Conservation (phyloP, 1,284 basidiomycete species). For the Cutaneotrichosporon mucoides region DNA sequence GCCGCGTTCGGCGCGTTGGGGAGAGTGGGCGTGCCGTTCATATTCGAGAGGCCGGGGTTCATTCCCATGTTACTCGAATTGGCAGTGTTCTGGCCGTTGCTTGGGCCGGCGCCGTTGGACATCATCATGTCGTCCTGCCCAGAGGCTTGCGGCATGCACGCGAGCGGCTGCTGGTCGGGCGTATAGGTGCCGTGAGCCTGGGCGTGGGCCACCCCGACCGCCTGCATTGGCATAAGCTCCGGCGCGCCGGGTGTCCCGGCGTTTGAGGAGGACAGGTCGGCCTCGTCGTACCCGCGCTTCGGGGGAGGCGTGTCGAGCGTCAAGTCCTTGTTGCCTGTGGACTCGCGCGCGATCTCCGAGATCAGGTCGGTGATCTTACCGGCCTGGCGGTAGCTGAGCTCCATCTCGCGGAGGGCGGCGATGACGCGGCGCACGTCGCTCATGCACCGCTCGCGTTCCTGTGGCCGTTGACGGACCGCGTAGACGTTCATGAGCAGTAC, state of each 20-base stretch:
- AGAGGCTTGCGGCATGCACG: neutral
- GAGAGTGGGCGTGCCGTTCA: too few relatives aligned
- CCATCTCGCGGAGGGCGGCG: constrained; percentile 56
- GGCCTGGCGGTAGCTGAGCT: constrained; percentile 53
- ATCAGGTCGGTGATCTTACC: constrained; percentile 45
- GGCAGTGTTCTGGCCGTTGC: too few relatives aligned
- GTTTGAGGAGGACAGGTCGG: neutral
- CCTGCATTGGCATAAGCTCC: constrained; percentile 4
- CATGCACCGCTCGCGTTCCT: constrained; percentile 61
- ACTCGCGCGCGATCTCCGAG: constrained; percentile 22
- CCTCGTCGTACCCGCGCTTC: constrained; percentile 15
- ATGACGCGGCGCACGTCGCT: constrained; percentile 68
- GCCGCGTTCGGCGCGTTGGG: too few relatives aligned
- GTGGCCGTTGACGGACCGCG: constrained; percentile 60
- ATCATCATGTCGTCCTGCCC: neutral
- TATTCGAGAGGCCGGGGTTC: too few relatives aligned
- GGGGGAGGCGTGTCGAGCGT: neutral
- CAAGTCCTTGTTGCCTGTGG: constrained; percentile 13
- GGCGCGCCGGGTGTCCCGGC: constrained; percentile 14
- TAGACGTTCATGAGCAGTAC: constrained; percentile 70
- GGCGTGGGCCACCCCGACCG: constrained; percentile 1
- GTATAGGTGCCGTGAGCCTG: constrained; percentile 5
- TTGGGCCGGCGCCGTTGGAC: too few relatives aligned
- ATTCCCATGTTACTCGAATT: too few relatives aligned
- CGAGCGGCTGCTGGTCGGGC: neutral